These are phyloP conservation scores for Atkinsonella texensis DNA, from an alignment of 2,329 filamentous ascomycete species.

Conservation along the genomic window DNA sequence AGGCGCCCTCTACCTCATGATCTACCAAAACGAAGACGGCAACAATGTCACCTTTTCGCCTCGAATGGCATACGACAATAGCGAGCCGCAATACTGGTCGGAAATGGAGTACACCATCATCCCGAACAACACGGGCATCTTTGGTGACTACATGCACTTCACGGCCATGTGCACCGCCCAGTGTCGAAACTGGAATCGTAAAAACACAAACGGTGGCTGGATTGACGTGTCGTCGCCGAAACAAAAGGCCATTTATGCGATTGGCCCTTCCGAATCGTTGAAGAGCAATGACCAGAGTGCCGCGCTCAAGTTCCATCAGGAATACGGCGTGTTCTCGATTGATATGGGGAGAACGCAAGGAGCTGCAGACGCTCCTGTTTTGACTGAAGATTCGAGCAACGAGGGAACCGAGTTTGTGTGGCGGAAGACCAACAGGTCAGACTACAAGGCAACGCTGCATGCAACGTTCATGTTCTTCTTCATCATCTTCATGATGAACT, in stretches of 20 bases:
- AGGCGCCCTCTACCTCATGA: slow-evolving; percentile 40
- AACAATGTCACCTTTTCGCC: slow-evolving; percentile 44
- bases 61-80: slow-evolving; percentile 35
- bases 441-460: slow-evolving; percentile 31
- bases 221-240: slow-evolving; percentile 37
- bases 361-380: slow-evolving; percentile 26
- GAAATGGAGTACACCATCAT: slow-evolving; percentile 33
- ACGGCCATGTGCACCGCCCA: slow-evolving; percentile 37
- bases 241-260: slow-evolving; percentile 43
- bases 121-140: slow-evolving; percentile 31
- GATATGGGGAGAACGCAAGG: slow-evolving; percentile 42
- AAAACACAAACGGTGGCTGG: slow-evolving; percentile 22
- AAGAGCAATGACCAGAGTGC: slow-evolving; percentile 30
- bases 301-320: slow-evolving; percentile 37
- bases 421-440: slow-evolving; percentile 18
- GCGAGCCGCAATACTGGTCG: slow-evolving; percentile 37
- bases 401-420: slow-evolving; percentile 24
- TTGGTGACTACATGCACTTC: slow-evolving; percentile 33
- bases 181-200: slow-evolving; percentile 37
- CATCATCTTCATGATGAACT: slow-evolving; percentile 43
- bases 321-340: slow-evolving; percentile 43
- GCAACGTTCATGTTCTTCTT: slow-evolving; percentile 42
- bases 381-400: slow-evolving; percentile 21
- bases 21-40: slow-evolving; percentile 35
- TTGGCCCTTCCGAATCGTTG: slow-evolving; percentile 35